Conservation (phyloP, 1,139 yeast species). For the Wickerhamomyces sp. region DNA sequence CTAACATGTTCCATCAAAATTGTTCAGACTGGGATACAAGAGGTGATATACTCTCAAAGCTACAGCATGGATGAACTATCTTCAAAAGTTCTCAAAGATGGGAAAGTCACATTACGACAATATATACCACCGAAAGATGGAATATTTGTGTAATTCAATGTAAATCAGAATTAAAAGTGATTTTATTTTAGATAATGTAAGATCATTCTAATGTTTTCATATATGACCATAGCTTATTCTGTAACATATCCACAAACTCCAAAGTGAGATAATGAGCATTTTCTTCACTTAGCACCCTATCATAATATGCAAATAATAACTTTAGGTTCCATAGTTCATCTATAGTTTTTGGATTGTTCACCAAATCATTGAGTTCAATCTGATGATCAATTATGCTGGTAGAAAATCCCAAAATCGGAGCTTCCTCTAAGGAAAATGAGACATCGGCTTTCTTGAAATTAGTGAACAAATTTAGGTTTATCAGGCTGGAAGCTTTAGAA, state of each 20-base stretch:
- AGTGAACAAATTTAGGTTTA: constrained; percentile 13
- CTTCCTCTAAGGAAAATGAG: constrained; percentile 11
- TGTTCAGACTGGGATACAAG: constrained; percentile 85
- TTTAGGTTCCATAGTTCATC: constrained; percentile 68
- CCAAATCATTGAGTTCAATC: constrained; percentile 45
- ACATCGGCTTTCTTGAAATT: constrained; percentile 17
- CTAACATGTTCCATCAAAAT: constrained; percentile 92
- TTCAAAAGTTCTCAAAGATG: constrained; percentile 65
- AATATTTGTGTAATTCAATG: constrained; percentile 7
- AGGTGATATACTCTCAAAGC: constrained; percentile 91
- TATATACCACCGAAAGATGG: constrained; percentile 54
- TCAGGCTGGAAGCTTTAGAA: constrained; percentile 3
- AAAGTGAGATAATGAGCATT: constrained; percentile 35
- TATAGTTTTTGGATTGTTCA: constrained; percentile 37
- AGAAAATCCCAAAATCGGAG: constrained; percentile 8
- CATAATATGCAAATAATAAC: constrained; percentile 60
- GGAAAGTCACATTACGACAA: constrained; percentile 72
- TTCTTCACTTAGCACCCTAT: constrained; percentile 23
- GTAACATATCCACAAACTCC: constrained; percentile 49
- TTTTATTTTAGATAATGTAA: no score
- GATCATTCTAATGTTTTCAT: constrained; percentile 1
- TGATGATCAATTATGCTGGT: constrained; percentile 55
- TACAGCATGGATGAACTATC: constrained; percentile 86
- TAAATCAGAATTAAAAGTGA: no score
- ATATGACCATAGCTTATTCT: constrained; percentile 39